Evolutionary conservation across 257 asterid species (phyloP).

Genomic region (Primulina tabacum): DNA sequence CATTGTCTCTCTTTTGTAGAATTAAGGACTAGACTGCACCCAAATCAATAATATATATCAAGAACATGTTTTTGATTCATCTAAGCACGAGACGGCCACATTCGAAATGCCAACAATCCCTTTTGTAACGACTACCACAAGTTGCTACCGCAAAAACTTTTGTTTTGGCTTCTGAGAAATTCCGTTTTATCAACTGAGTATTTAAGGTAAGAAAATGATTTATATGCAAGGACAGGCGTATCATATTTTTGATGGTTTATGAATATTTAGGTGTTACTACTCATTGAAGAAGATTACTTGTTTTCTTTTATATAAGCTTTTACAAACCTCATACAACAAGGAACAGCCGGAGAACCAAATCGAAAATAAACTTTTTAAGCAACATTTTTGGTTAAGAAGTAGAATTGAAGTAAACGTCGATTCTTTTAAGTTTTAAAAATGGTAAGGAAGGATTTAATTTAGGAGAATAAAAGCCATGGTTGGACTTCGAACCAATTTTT

Average conservation of each 20-base stretch:
- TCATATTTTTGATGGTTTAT: not conserved
- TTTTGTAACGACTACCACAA: not conserved
- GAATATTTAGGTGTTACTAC: not conserved
- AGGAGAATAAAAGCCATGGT: no score
- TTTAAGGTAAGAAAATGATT: not conserved
- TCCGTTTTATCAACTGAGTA: not conserved
- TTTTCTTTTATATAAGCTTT: no score
- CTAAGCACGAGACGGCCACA: conserved; percentile 21
- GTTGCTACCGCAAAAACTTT: conserved; percentile 2
- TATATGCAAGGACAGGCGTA: not conserved
- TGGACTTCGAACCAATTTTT: no score
- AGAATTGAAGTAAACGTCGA: no score
- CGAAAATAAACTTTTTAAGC: no score
- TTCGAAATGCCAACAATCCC: conserved; percentile 10
- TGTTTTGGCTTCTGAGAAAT: conserved; percentile 7
- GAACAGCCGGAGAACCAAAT: no score
- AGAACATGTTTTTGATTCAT: conserved; percentile 7
- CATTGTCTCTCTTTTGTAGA: conserved; percentile 21
- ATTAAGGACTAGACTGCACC: conserved; percentile 20
- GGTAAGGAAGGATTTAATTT: no score
- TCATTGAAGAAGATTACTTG: no score
- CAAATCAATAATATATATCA: conserved; percentile 11
- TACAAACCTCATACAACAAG: no score
- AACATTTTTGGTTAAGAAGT: no score
- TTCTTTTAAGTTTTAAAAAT: no score